Conservation (phyloP, 345 rosid genomes). For the Sonneratia alba region DNA sequence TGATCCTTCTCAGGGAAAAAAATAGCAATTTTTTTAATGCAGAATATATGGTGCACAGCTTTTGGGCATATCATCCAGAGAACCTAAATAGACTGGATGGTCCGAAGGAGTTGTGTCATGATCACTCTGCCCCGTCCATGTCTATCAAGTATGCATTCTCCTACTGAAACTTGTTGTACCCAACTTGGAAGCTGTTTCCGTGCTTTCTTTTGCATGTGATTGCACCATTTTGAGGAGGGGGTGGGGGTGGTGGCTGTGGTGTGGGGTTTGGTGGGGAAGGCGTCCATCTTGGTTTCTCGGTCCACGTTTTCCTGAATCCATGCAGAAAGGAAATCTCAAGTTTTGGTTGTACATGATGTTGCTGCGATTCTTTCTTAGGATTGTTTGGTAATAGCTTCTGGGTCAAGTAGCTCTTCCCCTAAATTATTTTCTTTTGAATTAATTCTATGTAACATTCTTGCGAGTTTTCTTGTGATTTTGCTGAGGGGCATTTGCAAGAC, state of each 20-base stretch:
- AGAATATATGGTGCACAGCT: too few species aligned
- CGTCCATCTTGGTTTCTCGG: not conserved
- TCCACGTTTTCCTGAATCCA: not conserved
- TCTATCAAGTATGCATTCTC: not conserved
- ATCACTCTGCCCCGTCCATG: too few species aligned
- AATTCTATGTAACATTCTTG: too few species aligned
- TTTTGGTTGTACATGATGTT: not conserved
- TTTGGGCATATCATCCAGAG: too few species aligned
- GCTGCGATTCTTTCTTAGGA: constrained; percentile 4
- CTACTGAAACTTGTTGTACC: not conserved
- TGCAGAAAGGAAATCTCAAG: not conserved
- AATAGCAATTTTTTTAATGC: too few species aligned
- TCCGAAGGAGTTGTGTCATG: too few species aligned
- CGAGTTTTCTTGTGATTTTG: not conserved
- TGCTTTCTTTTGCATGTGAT: not conserved
- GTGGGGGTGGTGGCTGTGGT: not conserved
- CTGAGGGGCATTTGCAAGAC: too few species aligned
- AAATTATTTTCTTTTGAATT: not conserved
- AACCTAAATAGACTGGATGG: too few species aligned
- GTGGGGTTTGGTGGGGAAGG: not conserved
- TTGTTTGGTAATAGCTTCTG: not conserved
- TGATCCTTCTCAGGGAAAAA: not conserved
- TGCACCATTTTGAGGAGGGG: not conserved
- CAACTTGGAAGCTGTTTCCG: not conserved
- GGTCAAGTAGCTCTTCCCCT: not conserved